Evolutionary conservation across 2,329 filamentous ascomycete genomes (phyloP), one percentile per base, ranked within the genome.

Genomic region (Ophiostoma tasmaniense): DNA sequence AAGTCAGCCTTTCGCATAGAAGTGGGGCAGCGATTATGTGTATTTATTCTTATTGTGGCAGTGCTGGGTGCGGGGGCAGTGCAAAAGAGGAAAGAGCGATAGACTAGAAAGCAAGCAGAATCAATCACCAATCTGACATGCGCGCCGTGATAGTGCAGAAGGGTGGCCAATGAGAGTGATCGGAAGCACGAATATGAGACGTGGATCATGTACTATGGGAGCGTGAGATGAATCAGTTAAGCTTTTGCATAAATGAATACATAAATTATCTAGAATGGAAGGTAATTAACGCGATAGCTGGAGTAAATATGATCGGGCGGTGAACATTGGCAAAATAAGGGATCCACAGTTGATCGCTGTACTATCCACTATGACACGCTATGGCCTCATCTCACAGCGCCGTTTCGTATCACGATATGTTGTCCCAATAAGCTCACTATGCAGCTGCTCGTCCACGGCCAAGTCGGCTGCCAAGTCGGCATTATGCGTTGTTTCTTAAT

Each of bases 1-100:
- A 39, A 81, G 78, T 81, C 79, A 81, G 80, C 80, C 80, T 81
- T 78, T 73, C 76, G 71, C 70, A 71, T 66, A 67, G 61, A 69
- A 65, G 42, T 45, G 39, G 45, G 59, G 52, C 42, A 64, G 30
- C 20, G n/a, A 37, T 28, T 30, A 55, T 61, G 25, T 59, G 25
- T 55, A 55, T 55, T 61, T 61, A 30, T 30, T 61, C 25, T 30
- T 20, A 13, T 61, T 61, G 55, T 61, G 55, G 55, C 55, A 61
- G 64, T 66, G 39, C 25, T 66, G 3, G 64, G 39, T 25, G 22
- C 42, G 42, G 42, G 33, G 62, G 33, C 62, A 28, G n/a, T 39
- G 62, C 37, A n/a, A 55, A 55, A 55, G 50, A 55, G 50, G 50
- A 55, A 55, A 25, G 50, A 55, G 45, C 45, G 45, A 52, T 52